Percentiles rank a stretch among this genome's conserved stretches.
Conservation (phyloP, 73 alveolate genomes). For the Paramecium pentaurelia region DNA sequence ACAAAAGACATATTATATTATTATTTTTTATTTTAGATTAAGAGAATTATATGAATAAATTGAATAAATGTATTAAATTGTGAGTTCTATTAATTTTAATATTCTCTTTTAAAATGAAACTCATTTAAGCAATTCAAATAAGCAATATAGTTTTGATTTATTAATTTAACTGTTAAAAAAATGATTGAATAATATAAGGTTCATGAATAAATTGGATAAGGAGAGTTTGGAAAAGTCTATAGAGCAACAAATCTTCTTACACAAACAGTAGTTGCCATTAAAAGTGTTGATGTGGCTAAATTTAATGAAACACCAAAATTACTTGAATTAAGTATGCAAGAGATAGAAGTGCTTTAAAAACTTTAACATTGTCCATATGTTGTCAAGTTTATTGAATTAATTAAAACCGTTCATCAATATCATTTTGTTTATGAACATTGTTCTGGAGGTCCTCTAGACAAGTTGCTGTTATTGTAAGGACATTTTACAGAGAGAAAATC, state of each 20-base stretch:
- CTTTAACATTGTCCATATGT: slow-evolving; percentile 37
- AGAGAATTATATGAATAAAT: neutral
- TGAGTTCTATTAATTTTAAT: neutral
- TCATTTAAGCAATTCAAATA: neutral
- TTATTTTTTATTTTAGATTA: neutral
- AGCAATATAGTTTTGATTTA: neutral
- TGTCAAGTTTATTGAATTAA: slow-evolving; percentile 38
- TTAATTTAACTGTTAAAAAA: slow-evolving; percentile 44
- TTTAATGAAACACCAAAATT: slow-evolving; percentile 60
- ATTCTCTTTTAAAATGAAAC: neutral
- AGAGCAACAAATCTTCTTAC: slow-evolving; percentile 53
- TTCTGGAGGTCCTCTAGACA: slow-evolving; percentile 61
- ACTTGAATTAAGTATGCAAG: slow-evolving; percentile 55
- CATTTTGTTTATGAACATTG: slow-evolving; percentile 59
- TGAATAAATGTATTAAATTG: neutral
- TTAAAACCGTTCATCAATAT: slow-evolving; percentile 45
- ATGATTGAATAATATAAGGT: slow-evolving; percentile 53
- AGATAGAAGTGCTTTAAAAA: slow-evolving; percentile 44
- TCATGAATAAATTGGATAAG: slow-evolving; percentile 59
- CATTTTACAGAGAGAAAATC: slow-evolving; percentile 51
- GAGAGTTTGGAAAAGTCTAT: slow-evolving; percentile 57
- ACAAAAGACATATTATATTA: too few species aligned
- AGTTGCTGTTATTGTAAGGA: slow-evolving; percentile 36
- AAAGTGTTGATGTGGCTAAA: slow-evolving; percentile 40
- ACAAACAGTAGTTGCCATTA: slow-evolving; percentile 44